A percentile compares a stretch with the other conserved stretches of the same genome.
These are phyloP conservation scores for Aaosphaeria pasadenensis DNA, from an alignment of 2,329 filamentous ascomycete species.

Conservation along the genomic window DNA sequence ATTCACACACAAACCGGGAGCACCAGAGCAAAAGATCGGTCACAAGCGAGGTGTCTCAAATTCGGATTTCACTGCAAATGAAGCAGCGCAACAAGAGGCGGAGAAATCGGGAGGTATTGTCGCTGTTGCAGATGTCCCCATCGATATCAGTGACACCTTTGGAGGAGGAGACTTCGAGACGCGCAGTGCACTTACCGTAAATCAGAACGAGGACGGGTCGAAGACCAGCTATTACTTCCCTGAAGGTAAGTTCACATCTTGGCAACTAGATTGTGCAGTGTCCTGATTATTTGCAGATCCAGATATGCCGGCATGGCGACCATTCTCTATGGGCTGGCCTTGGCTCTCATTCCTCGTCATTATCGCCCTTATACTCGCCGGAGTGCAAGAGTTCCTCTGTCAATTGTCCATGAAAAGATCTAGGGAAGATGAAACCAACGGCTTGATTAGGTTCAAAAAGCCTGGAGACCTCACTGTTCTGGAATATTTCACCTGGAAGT, in stretches of 20 bases:
- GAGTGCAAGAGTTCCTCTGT: conserved; percentile 36
- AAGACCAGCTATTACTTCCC: conserved; percentile 40
- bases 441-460: conserved; percentile 27
- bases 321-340: conserved; percentile 37
- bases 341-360: conserved; percentile 32
- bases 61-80: conserved; percentile 14
- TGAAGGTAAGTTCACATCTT: conserved; percentile 11
- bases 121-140: conserved; percentile 36
- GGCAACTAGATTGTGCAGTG: not conserved
- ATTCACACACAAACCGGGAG: conserved; percentile 19
- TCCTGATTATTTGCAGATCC: conserved; percentile 22
- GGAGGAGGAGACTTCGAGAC: conserved; percentile 34
- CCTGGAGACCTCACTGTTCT: conserved; percentile 26
- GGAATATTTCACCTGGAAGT: conserved; percentile 37
- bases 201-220: conserved; percentile 13
- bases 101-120: conserved; percentile 44
- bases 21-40: conserved; percentile 5
- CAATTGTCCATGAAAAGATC: conserved; percentile 28
- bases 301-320: conserved; percentile 39
- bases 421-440: conserved; percentile 14
- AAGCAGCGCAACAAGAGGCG: conserved; percentile 41
- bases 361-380: conserved; percentile 33
- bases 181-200: conserved; percentile 20
- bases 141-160: conserved; percentile 44
- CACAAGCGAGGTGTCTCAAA: conserved; percentile 20